phyloP scores from a whole-genome alignment of 2,329 filamentous ascomycete genomes.

The Fusarium burgessii region DNA sequence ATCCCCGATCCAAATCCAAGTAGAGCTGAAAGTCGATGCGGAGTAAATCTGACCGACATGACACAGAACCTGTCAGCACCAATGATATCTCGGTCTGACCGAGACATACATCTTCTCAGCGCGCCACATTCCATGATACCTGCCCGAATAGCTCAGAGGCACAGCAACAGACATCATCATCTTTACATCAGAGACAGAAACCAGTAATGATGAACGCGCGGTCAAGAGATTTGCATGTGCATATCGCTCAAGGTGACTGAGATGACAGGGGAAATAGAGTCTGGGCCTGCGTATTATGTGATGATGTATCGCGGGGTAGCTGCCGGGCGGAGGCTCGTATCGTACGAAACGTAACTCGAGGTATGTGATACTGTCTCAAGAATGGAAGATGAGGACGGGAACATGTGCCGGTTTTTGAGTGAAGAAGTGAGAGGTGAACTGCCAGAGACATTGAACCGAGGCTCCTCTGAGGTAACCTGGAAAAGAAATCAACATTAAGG shows the following conservation, averaged over 20 bases:
- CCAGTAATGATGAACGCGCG: accelerated
- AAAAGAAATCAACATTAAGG: accelerated
- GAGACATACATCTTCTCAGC: background rate
- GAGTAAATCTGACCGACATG: background rate
- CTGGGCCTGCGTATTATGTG: background rate
- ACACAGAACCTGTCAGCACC: background rate
- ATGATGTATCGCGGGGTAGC: background rate
- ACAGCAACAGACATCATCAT: background rate
- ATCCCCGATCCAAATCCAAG: accelerated
- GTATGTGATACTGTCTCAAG: background rate
- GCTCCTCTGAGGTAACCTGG: background rate
- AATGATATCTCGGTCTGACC: background rate
- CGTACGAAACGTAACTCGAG: background rate
- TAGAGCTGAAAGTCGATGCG: background rate
- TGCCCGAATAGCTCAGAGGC: background rate
- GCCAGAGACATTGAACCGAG: no score
- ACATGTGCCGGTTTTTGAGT: accelerated
- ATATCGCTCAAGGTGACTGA: accelerated
- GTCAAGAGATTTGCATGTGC: background rate
- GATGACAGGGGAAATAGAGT: background rate
- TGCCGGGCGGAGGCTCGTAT: background rate
- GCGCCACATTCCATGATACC: background rate
- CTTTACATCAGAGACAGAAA: background rate
- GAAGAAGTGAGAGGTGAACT: background rate
- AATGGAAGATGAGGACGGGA: background rate